These are phyloP conservation scores for Selaginella moellendorffii DNA, from an alignment of 75 land plant genomes.

Conservation along the genomic window DNA sequence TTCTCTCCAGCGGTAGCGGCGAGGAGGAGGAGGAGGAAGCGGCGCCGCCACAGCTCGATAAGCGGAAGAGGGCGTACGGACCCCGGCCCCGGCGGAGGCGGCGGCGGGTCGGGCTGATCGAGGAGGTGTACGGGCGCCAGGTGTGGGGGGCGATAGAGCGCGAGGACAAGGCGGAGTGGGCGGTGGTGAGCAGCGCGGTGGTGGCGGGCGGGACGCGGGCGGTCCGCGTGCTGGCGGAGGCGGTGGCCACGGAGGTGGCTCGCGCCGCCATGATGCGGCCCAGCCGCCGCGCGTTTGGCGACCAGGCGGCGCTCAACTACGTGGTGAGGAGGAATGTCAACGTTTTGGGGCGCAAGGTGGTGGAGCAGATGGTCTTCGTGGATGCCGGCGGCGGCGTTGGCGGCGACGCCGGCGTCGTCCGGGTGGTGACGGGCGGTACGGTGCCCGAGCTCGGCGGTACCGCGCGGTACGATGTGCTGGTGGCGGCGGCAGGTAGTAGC, in stretches of 20 bases:
- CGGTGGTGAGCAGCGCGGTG: conserved; percentile 29
- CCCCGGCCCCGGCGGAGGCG: conserved; percentile 3
- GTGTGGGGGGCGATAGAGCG: conserved; percentile 23
- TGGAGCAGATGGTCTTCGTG: conserved; percentile 17
- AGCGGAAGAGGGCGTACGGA: conserved; percentile 14
- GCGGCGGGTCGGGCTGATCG: conserved; percentile 16
- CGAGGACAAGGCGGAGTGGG: conserved; percentile 17
- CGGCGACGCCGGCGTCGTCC: no score
- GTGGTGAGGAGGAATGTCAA: conserved; percentile 21
- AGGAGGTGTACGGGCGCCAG: conserved; percentile 21
- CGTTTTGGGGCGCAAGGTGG: conserved; percentile 19
- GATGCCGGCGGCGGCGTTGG: conserved; percentile 14
- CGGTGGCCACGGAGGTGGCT: conserved; percentile 41
- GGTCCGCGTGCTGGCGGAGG: conserved; percentile 29
- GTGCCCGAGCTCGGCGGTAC: conserved; percentile 10
- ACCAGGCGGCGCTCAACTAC: conserved; percentile 33
- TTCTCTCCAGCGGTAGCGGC: neutral
- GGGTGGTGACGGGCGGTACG: neutral
- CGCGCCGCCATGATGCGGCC: conserved; percentile 33
- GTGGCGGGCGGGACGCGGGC: conserved; percentile 18
- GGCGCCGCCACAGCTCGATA: neutral
- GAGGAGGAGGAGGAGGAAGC: neutral
- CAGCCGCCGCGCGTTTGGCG: conserved; percentile 29
- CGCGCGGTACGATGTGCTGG: conserved; percentile 3
- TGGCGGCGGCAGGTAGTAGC: conserved; percentile 11